Percentiles rank a stretch among this genome's conserved stretches.
These are phyloP conservation scores for Medicago lupulina DNA, from an alignment of 306 rosid species.

Conservation along the genomic window DNA sequence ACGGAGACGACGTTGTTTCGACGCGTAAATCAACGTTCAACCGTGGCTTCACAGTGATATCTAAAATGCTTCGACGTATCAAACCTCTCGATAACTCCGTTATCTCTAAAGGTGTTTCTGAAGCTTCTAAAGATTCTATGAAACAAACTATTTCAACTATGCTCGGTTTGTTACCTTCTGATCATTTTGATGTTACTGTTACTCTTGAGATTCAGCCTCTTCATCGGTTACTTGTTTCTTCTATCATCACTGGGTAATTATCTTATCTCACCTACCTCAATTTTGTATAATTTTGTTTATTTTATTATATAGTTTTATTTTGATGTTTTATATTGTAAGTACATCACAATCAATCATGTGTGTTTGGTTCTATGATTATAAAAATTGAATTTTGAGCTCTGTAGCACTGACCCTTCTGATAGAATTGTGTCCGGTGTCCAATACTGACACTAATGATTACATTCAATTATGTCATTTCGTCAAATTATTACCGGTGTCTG, in stretches of 20 bases:
- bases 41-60: constrained; percentile 85
- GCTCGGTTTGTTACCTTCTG: constrained; percentile 92
- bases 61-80: constrained; percentile 81
- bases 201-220: constrained; percentile 67
- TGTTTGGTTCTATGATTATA: too few relatives aligned
- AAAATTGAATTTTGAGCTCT: too few relatives aligned
- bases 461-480: too few relatives aligned
- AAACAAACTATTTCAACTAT: constrained; percentile 94
- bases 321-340: too few relatives aligned
- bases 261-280: neutral
- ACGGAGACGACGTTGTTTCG: constrained; percentile 87
- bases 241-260: constrained; percentile 82
- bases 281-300: neutral
- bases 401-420: too few relatives aligned
- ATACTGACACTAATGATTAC: too few relatives aligned
- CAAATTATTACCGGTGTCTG: neutral
- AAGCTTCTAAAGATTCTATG: constrained; percentile 84
- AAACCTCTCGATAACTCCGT: constrained; percentile 85
- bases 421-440: too few relatives aligned
- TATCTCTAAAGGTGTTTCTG: constrained; percentile 85
- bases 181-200: constrained; percentile 81
- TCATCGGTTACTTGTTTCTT: constrained; percentile 78
- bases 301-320: too few relatives aligned
- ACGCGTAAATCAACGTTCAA: constrained; percentile 71
- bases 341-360: too few relatives aligned